Percentiles rank a stretch among this genome's conserved stretches.
phyloP scores from a whole-genome alignment of 306 rosid species.

The Sindora glabra region DNA sequence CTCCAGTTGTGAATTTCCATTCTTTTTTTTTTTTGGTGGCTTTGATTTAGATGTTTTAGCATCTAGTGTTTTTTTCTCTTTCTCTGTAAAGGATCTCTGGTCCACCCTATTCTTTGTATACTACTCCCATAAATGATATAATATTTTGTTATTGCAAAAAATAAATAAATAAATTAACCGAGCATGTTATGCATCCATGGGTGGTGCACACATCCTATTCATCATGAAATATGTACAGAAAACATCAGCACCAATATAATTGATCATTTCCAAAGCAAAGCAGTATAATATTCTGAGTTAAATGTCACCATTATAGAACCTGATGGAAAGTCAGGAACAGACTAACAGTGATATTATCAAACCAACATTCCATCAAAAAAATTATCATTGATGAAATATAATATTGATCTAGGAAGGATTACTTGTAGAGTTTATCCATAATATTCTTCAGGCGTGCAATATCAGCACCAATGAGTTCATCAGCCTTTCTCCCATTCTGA shows the following conservation, averaged over 20 bases:
- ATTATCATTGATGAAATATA: neutral
- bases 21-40: no score
- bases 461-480: constrained; percentile 70
- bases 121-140: no score
- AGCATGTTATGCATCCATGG: no score
- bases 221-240: neutral
- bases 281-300: neutral
- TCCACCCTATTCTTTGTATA: no score
- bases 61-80: no score
- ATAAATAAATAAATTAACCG: no score
- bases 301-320: constrained; percentile 7
- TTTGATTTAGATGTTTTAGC: no score
- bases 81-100: no score
- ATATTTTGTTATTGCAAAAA: no score
- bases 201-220: neutral
- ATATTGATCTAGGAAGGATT: constrained; percentile 15
- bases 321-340: neutral
- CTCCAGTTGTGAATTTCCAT: no score
- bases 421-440: constrained; percentile 66
- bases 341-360: no score
- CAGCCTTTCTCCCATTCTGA: constrained; percentile 59
- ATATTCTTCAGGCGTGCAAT: constrained; percentile 33
- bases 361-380: neutral
- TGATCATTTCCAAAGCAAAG: constrained; percentile 1
- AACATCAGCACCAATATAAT: neutral